Evolutionary conservation across 495 filamentous ascomycete species (phyloP).

Genomic region (Xylaria cubensis): DNA sequence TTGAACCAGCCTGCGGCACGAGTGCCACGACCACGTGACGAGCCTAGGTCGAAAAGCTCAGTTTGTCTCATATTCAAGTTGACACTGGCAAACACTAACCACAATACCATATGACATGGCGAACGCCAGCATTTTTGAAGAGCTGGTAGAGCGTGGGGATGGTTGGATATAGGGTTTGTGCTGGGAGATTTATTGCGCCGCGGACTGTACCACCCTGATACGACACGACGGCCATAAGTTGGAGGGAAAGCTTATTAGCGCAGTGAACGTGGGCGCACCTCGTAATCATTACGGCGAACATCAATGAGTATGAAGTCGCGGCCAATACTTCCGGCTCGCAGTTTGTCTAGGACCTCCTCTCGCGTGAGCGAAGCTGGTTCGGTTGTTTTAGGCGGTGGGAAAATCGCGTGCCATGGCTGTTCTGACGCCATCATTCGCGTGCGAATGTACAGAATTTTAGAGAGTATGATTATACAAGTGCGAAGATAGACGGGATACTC

Average conservation of each 20-base stretch:
- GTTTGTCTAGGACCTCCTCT: constrained; percentile 38
- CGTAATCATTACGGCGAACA: constrained; percentile 66
- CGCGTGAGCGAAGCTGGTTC: constrained; percentile 36
- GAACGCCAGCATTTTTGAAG: constrained; percentile 55
- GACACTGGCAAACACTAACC: constrained; percentile 51
- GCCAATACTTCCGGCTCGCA: constrained; percentile 39
- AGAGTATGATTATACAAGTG: no score
- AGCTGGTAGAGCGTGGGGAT: constrained; percentile 64
- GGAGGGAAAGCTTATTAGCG: not conserved
- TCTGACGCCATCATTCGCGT: constrained; percentile 1
- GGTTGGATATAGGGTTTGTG: constrained; percentile 67
- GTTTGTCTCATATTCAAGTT: not conserved
- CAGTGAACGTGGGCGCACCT: constrained; percentile 49
- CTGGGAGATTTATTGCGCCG: constrained; percentile 73
- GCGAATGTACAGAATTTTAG: not conserved
- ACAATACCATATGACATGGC: constrained; percentile 71
- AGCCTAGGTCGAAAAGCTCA: constrained; percentile 52
- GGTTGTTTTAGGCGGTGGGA: constrained; percentile 19
- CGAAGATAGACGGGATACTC: not conserved
- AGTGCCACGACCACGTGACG: constrained; percentile 66
- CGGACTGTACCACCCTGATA: constrained; percentile 70
- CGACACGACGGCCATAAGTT: constrained; percentile 8
- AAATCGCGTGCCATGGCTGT: constrained; percentile 26
- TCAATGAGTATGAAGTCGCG: constrained; percentile 68
- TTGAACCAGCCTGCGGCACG: constrained; percentile 71